Evolutionary conservation across 1,284 basidiomycete genomes (phyloP), one percentile per base, ranked within the genome.

Genomic region (Earliella scabrosa): DNA sequence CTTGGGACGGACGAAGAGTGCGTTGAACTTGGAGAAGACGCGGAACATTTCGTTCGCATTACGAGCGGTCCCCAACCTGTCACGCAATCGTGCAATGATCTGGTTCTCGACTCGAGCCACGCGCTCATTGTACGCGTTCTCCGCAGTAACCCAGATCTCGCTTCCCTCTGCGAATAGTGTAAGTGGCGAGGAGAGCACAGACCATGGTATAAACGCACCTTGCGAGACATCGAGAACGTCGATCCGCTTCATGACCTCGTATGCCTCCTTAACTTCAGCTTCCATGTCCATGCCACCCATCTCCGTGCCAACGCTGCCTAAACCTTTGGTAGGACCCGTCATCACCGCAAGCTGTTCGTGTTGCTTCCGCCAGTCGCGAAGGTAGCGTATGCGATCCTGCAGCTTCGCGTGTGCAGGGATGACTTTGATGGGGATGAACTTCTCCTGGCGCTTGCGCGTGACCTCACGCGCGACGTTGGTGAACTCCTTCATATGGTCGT

Each of bases 21-120:
- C 93, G 73, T 99, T 98, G 80, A 98, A 99, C 75, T 97, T 97
- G 5, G 94, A 97, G 74, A 99, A 97, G 45, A 98, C 97, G 51
- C 96, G 85, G 75, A 99, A 98, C 96, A 98, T 99, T 77, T 98
- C 97, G 69, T 97, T 97, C 2, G 97, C 97, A 68, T 97, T 98
- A 47, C 94, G 82, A 24, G 97, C 96, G 10, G 94, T 97, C n/a
- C 93, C 97, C 20, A 99, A 82, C 56, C 94, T 82, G 72, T 98
- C 95, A 32, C 96, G 83, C 50, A 99, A 75, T 23, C 93, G 82
- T 6, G 96, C 93, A 71, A 99, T 99, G 71, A 99, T 98, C 71
- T 97, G 96, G 75, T 97, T 98, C 77, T 99, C 97, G 34, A 99
- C 97, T 10, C 96, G 83, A 1, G 97, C 92, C 7, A 99, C 95